A percentile compares a stretch with the other conserved stretches of the same genome.
These are phyloP conservation scores for Mycena capillaripes DNA, from an alignment of 768 basidiomycete genomes.

Conservation along the genomic window DNA sequence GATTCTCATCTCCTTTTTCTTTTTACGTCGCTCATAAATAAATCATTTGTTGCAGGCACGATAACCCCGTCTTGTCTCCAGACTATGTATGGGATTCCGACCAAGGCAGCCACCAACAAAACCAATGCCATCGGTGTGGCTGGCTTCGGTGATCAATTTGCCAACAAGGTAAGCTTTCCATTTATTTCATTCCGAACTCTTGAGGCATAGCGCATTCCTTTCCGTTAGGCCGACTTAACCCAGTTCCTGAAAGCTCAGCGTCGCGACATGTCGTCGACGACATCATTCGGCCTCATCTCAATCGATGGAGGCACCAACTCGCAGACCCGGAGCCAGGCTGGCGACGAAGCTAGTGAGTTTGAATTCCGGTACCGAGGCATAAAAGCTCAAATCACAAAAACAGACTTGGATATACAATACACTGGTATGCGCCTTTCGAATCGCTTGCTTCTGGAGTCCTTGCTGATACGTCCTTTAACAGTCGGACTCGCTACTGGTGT, in stretches of 20 bases:
- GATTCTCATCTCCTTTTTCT: background rate
- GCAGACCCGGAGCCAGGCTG: slow-evolving; percentile 40
- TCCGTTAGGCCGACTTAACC: slow-evolving; percentile 33
- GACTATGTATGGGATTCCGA: slow-evolving; percentile 43
- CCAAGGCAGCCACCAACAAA: slow-evolving; percentile 35
- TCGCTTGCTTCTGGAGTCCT: too few relatives aligned
- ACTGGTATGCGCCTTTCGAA: too few relatives aligned
- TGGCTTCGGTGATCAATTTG: slow-evolving; percentile 37
- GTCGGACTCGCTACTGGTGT: too few relatives aligned
- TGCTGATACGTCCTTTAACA: too few relatives aligned
- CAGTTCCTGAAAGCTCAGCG: slow-evolving; percentile 41
- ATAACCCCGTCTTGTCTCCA: slow-evolving; percentile 45
- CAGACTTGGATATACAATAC: too few relatives aligned
- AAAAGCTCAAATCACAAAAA: background rate
- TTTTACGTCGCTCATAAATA: background rate
- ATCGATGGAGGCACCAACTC: slow-evolving; percentile 45
- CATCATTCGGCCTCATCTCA: slow-evolving; percentile 40
- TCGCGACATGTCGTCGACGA: slow-evolving; percentile 40
- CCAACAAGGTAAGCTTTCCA: slow-evolving; percentile 14
- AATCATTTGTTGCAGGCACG: slow-evolving; percentile 14
- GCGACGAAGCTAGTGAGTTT: slow-evolving; percentile 44
- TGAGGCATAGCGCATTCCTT: too few relatives aligned
- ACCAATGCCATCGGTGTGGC: slow-evolving; percentile 39
- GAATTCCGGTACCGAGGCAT: background rate
- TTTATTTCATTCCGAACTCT: too few relatives aligned